Evolutionary conservation across 129 eudicot genomes (phyloP), one percentile per base, ranked within the genome.

Genomic region (Deinandra increscens): DNA sequence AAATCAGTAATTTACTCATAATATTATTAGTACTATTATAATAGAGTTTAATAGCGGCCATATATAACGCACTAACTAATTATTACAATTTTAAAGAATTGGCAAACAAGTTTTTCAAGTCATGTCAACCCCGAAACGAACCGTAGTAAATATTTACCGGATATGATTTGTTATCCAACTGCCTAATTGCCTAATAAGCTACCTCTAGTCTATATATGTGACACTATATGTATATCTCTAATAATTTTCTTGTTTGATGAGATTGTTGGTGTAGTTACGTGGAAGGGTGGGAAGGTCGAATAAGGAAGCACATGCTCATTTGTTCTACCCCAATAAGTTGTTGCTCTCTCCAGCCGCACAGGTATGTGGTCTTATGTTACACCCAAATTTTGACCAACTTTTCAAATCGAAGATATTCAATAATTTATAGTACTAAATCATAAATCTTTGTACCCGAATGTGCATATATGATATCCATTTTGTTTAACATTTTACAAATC

Each of bases 211-310:
- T 13, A 48, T 60, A 38, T 37, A 26, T 48, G 13, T 50, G 62
- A 26, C 31, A 69, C 66, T 6, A 49, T 49, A 39, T 51, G 17
- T 68, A 17, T 70, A 7, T 55, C 11, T 43, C 6, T 71, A 33
- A 14, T 66, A 18, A 36, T 36, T 75, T 37, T 66, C 67, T 43
- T 22, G 61, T 50, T 38, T 76, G 45, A 67, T 60, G 22, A 71
- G 4, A 76, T 76, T 64, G 44, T 41, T 26, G 66, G 50, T 64
- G 19, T 73, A 89, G 96, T 75, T 89, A 81, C 96, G 96, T 62
- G 96, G 96, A 81, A 89, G 99, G 74, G 99, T 89, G 70, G 99
- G 99, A 49, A 83, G 99, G 68, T 86, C 99, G 64, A 93, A 89
- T 78, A 89, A 89, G 87, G 99, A 93, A 79, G 99, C 97, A 77